Percentiles rank a stretch among this genome's conserved stretches.
These are phyloP conservation scores for Penicillium bovifimosum DNA, from an alignment of 495 filamentous ascomycete genomes.

Conservation along the genomic window DNA sequence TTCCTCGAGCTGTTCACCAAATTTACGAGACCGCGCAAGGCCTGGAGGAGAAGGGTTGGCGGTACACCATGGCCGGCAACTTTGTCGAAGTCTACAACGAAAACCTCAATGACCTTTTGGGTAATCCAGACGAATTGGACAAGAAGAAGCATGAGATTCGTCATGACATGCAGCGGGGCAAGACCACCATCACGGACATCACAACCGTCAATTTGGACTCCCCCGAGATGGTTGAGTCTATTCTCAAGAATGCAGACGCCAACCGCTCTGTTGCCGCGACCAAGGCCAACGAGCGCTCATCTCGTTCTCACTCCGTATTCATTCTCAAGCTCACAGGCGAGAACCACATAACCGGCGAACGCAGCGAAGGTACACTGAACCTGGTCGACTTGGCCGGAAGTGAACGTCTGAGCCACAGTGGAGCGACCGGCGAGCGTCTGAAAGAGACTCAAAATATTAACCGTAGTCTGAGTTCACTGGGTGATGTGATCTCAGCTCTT, in stretches of 20 bases:
- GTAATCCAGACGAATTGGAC: conserved; percentile 65
- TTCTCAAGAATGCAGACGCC: conserved; percentile 69
- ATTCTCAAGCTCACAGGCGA: conserved; percentile 83
- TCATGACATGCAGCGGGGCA: conserved; percentile 73
- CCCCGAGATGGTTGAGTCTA: conserved; percentile 66
- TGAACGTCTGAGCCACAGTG: conserved; percentile 80
- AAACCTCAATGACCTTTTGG: conserved; percentile 87
- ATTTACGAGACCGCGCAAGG: conserved; percentile 82
- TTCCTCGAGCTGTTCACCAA: conserved; percentile 84
- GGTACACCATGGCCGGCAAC: conserved; percentile 86
- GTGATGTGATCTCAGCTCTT: conserved; percentile 89
- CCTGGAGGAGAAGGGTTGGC: conserved; percentile 87
- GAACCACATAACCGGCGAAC: conserved; percentile 75
- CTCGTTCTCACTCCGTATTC: conserved; percentile 92
- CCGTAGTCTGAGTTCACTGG: conserved; percentile 81
- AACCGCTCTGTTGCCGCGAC: conserved; percentile 93
- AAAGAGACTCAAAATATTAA: conserved; percentile 98
- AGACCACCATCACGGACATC: conserved; percentile 80
- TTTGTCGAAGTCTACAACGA: conserved; percentile 99
- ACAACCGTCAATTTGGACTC: conserved; percentile 74
- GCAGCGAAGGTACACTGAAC: conserved; percentile 89
- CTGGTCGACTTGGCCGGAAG: conserved; percentile 93
- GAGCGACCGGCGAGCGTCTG: conserved; percentile 76
- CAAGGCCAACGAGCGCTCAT: conserved; percentile 91
- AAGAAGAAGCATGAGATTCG: conserved; percentile 90